Evolutionary conservation across 257 asterid species (phyloP).

Genomic region (Gentiana dahurica): DNA sequence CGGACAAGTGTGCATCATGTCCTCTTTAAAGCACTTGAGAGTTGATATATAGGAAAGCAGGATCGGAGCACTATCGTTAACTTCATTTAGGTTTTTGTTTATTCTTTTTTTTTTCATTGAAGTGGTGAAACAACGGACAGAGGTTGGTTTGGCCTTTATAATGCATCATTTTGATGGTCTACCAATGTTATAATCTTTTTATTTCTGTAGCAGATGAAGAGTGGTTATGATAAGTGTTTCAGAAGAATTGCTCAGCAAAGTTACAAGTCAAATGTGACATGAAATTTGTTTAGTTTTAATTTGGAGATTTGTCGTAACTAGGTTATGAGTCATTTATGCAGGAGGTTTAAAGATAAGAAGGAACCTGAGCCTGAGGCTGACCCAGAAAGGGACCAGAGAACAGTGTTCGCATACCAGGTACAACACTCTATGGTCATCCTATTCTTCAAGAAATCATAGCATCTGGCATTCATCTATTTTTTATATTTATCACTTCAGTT

Average conservation of each 20-base stretch:
- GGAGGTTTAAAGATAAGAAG: constrained; percentile 94
- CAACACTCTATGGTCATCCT: not conserved
- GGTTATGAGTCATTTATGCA: constrained; percentile 56
- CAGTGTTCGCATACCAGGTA: constrained; percentile 98
- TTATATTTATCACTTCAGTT: no score
- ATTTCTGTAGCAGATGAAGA: not conserved
- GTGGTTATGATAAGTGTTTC: constrained; percentile 44
- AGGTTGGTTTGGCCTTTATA: no score
- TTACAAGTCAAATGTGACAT: constrained; percentile 23
- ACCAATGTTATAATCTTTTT: no score
- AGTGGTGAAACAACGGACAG: no score
- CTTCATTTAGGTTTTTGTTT: not conserved
- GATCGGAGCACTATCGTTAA: not conserved
- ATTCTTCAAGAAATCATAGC: no score
- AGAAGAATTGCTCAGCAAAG: constrained; percentile 16
- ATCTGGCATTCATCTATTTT: no score
- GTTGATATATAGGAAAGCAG: not conserved
- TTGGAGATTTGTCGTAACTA: constrained; percentile 32
- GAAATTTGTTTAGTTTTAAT: constrained; percentile 8
- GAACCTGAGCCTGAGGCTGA: constrained; percentile 99
- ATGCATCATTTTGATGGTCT: no score
- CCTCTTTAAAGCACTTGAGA: not conserved
- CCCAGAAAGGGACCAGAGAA: constrained; percentile 99
- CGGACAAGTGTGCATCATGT: not conserved
- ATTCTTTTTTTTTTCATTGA: not conserved